Percentiles rank a stretch among this genome's conserved stretches.
These are phyloP conservation scores for Rachicladosporium sp. DNA, from an alignment of 2,329 filamentous ascomycete species.

Conservation along the genomic window DNA sequence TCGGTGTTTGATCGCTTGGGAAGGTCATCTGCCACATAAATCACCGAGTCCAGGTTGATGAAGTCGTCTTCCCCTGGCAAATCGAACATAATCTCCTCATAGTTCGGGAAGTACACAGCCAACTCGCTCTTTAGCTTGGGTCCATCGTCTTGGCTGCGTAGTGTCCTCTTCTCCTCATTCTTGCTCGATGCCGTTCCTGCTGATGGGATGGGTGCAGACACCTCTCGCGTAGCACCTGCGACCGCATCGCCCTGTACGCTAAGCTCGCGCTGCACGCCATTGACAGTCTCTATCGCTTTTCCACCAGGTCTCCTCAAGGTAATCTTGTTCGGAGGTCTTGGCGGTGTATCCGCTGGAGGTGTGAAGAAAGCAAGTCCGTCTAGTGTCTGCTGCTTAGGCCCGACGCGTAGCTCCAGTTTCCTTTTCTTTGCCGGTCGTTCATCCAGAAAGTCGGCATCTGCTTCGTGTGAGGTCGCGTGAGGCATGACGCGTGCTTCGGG, in stretches of 20 bases:
- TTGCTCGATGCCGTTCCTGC: slow-evolving; percentile 15
- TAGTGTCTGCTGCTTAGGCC: slow-evolving; percentile 11
- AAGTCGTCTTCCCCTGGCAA: slow-evolving; percentile 63
- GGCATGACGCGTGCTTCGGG: no score
- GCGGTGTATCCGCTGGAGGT: slow-evolving; percentile 8
- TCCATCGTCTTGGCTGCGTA: slow-evolving; percentile 73
- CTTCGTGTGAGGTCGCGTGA: no score
- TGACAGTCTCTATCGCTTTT: slow-evolving; percentile 29
- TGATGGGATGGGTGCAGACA: slow-evolving; percentile 2
- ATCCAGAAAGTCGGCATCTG: slow-evolving; percentile 9
- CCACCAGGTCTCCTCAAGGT: slow-evolving; percentile 32
- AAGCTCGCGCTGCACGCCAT: slow-evolving; percentile 28
- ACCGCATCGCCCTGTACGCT: slow-evolving; percentile 21
- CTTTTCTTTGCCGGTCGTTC: slow-evolving; percentile 15
- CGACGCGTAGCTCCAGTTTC: slow-evolving; percentile 15
- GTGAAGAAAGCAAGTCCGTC: slow-evolving; percentile 13
- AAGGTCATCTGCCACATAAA: slow-evolving; percentile 21
- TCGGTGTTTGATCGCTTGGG: slow-evolving; percentile 2
- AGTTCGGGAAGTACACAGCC: slow-evolving; percentile 81
- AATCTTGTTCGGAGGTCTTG: slow-evolving; percentile 30
- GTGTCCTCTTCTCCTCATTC: slow-evolving; percentile 54
- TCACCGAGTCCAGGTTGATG: slow-evolving; percentile 14
- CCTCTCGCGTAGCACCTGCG: background rate
- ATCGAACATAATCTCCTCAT: slow-evolving; percentile 89
- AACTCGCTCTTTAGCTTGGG: slow-evolving; percentile 84